Evolutionary conservation across 1,284 basidiomycete genomes (phyloP).

Genomic region (Hemileia vastatrix): DNA sequence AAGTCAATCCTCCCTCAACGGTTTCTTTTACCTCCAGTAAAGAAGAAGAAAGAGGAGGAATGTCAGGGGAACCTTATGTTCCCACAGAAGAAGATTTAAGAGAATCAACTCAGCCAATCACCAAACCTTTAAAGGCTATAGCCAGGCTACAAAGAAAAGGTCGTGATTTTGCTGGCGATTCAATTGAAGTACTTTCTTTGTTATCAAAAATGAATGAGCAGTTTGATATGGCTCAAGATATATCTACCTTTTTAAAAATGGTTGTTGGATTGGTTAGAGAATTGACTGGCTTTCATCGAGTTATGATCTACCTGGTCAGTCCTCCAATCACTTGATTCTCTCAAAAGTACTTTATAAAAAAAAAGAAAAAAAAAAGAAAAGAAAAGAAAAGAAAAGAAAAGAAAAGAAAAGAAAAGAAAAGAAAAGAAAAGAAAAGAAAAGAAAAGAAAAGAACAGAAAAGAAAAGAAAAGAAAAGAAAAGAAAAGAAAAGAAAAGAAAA

Average conservation of each 20-base stretch:
- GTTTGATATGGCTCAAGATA: conserved; percentile 59
- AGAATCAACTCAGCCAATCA: conserved; percentile 63
- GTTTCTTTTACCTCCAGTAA: conserved; percentile 10
- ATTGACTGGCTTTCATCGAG: conserved; percentile 70
- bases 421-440: no score
- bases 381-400: no score
- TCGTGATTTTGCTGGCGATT: conserved; percentile 49
- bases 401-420: no score
- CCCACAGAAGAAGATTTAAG: conserved; percentile 51
- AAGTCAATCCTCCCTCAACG: conserved; percentile 63
- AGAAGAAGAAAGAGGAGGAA: conserved; percentile 20
- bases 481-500: no score
- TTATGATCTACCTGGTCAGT: conserved; percentile 74
- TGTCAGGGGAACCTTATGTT: conserved; percentile 24
- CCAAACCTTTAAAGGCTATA: conserved; percentile 64
- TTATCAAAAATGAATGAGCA: conserved; percentile 79
- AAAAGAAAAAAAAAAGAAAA: no score
- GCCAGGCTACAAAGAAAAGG: conserved; percentile 52
- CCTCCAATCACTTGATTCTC: background rate
- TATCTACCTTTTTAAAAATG: conserved; percentile 66
- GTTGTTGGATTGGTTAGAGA: conserved; percentile 73
- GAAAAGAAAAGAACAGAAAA: no score
- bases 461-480: no score
- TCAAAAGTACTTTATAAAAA: no score
- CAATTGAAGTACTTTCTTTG: conserved; percentile 69